phyloP scores from a whole-genome alignment of 352 stramenopile genomes.

The Chrysophaeum taylorii region DNA sequence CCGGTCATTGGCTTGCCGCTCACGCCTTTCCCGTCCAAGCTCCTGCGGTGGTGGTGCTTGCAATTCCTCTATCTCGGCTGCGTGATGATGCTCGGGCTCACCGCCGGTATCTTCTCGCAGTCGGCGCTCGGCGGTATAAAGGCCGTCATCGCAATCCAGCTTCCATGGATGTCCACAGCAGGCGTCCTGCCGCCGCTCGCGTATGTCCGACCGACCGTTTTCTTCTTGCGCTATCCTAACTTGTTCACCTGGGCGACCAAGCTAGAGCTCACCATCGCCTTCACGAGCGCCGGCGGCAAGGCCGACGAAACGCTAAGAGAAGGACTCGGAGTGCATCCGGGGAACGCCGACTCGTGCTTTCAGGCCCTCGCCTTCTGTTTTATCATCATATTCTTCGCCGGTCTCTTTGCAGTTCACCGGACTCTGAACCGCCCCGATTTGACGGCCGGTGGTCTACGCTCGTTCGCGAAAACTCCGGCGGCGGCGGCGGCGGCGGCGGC shows the following conservation, averaged over 20 bases:
- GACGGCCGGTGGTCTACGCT: no score
- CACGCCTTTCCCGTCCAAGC: neutral
- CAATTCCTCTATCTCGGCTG: no score
- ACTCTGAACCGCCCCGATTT: no score
- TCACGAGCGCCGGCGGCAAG: neutral
- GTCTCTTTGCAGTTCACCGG: no score
- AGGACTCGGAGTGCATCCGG: neutral
- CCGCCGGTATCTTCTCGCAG: no score
- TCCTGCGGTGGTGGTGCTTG: neutral
- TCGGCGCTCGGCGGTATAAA: no score
- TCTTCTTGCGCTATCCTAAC: neutral
- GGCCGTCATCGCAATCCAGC: no score
- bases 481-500: no score
- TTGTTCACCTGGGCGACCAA: neutral
- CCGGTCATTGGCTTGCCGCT: neutral
- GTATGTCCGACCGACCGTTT: neutral
- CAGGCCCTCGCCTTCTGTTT: neutral
- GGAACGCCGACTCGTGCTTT: neutral
- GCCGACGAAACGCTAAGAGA: neutral
- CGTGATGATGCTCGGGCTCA: no score
- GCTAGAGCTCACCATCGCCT: neutral
- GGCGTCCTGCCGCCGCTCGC: neutral
- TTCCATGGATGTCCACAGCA: neutral
- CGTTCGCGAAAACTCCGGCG: no score
- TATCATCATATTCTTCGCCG: neutral